These are phyloP conservation scores for Domatiomyces globalis DNA, from an alignment of 2,329 filamentous ascomycete species.

Conservation along the genomic window DNA sequence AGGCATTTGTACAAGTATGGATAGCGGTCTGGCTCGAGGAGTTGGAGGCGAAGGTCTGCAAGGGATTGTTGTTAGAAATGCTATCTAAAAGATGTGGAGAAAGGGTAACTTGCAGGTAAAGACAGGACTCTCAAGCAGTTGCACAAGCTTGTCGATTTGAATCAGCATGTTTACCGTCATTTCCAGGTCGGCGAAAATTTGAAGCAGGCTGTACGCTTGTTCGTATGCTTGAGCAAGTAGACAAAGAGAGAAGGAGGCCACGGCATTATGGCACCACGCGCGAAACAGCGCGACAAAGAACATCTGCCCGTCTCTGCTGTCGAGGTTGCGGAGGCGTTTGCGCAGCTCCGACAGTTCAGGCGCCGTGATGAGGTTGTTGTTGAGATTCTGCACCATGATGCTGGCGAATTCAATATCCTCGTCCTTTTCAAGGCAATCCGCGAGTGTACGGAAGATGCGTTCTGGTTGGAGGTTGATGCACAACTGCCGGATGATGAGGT, in stretches of 20 bases:
- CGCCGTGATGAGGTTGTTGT: constrained; percentile 97
- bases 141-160: constrained; percentile 95
- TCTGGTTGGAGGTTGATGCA: constrained; percentile 88
- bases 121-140: constrained; percentile 89
- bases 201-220: constrained; percentile 87
- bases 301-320: constrained; percentile 86
- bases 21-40: constrained; percentile 88
- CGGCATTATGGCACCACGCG: constrained; percentile 97
- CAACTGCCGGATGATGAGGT: constrained; percentile 88
- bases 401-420: constrained; percentile 97
- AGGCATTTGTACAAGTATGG: constrained; percentile 95
- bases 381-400: constrained; percentile 98
- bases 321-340: constrained; percentile 77
- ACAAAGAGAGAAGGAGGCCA: constrained; percentile 92
- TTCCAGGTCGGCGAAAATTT: constrained; percentile 92
- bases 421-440: constrained; percentile 93
- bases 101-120: constrained; percentile 63
- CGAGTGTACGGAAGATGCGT: constrained; percentile 85
- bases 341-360: constrained; percentile 83
- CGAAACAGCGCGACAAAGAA: constrained; percentile 91
- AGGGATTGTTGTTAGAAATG: constrained; percentile 3
- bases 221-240: constrained; percentile 94
- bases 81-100: constrained; percentile 4
- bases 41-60: constrained; percentile 76
- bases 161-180: constrained; percentile 99